phyloP scores from a whole-genome alignment of 2,329 filamentous ascomycete species.

The Cercospora canescens region DNA sequence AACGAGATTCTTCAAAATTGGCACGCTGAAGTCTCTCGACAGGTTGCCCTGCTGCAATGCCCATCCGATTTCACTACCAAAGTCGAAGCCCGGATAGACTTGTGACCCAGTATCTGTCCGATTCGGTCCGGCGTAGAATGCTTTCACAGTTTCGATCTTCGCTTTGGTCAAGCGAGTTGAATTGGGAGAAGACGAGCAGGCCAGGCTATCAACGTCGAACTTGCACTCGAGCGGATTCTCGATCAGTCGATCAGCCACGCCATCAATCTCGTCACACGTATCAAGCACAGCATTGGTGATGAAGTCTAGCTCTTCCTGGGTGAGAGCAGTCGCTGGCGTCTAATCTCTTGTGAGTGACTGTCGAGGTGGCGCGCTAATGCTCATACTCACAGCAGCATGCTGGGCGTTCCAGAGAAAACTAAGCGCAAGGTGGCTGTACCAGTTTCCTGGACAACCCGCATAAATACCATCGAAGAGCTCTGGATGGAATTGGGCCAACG shows the following conservation, averaged over 20 bases:
- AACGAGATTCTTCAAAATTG: slow-evolving; percentile 46
- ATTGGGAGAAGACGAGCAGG: slow-evolving; percentile 28
- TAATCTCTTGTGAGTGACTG: not conserved
- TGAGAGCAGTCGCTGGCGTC: slow-evolving; percentile 25
- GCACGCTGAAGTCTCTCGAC: slow-evolving; percentile 38
- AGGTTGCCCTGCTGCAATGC: slow-evolving; percentile 38
- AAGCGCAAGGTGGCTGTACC: slow-evolving; percentile 37
- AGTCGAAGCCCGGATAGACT: slow-evolving; percentile 44
- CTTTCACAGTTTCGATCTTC: slow-evolving; percentile 36
- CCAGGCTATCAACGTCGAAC: slow-evolving; percentile 38
- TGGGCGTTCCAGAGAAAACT: slow-evolving; percentile 35
- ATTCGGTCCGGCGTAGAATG: slow-evolving; percentile 37
- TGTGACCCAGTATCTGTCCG: slow-evolving; percentile 24
- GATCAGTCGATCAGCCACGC: slow-evolving; percentile 41
- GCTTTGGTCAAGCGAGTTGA: slow-evolving; percentile 34
- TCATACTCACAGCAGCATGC: slow-evolving; percentile 17
- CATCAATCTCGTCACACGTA: slow-evolving; percentile 43
- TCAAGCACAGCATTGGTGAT: slow-evolving; percentile 38
- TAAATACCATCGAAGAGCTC: slow-evolving; percentile 46
- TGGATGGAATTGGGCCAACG: slow-evolving; percentile 43
- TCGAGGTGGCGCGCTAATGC: not conserved
- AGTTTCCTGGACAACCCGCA: slow-evolving; percentile 44
- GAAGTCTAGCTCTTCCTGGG: slow-evolving; percentile 36
- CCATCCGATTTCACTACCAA: slow-evolving; percentile 45
- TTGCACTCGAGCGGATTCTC: slow-evolving; percentile 41